A percentile compares a stretch with the other conserved stretches of the same genome.
Evolutionary conservation across 2,329 filamentous ascomycete species (phyloP).

Genomic region (Raffaelea albimanens): DNA sequence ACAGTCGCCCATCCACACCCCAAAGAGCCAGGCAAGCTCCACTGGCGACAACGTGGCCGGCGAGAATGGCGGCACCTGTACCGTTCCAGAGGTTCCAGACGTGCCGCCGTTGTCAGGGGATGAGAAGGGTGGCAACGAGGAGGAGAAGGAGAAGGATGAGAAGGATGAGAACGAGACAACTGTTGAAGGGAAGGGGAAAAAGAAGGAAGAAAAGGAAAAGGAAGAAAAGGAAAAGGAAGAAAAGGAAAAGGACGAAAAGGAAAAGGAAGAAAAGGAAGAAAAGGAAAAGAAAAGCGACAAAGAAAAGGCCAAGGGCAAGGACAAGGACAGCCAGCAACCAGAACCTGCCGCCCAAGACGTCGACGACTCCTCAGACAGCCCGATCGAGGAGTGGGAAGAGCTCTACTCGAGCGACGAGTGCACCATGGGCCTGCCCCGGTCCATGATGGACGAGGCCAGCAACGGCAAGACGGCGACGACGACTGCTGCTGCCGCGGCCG

Average conservation of each 20-base stretch:
- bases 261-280: neutral
- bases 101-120: neutral
- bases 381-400: constrained; percentile 49
- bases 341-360: too few relatives aligned
- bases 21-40: constrained; percentile 16
- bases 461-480: neutral
- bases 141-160: neutral
- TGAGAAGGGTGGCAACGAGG: neutral
- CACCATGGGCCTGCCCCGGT: constrained; percentile 14
- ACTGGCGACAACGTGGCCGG: constrained; percentile 8
- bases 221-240: neutral
- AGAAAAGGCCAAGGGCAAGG: neutral
- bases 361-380: constrained; percentile 45
- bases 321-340: neutral
- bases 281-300: neutral
- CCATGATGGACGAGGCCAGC: neutral
- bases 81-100: constrained; percentile 14
- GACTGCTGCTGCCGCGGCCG: constrained; percentile 22
- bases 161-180: too few relatives aligned
- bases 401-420: constrained; percentile 50
- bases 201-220: too few relatives aligned
- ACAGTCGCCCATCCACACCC: constrained; percentile 19
- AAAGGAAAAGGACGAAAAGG: neutral
- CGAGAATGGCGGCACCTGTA: constrained; percentile 26
- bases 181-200: too few relatives aligned